Base-by-base conservation (phyloP, 176 grass and related monocot species). In the Bonia amplexicaulis region DNA sequence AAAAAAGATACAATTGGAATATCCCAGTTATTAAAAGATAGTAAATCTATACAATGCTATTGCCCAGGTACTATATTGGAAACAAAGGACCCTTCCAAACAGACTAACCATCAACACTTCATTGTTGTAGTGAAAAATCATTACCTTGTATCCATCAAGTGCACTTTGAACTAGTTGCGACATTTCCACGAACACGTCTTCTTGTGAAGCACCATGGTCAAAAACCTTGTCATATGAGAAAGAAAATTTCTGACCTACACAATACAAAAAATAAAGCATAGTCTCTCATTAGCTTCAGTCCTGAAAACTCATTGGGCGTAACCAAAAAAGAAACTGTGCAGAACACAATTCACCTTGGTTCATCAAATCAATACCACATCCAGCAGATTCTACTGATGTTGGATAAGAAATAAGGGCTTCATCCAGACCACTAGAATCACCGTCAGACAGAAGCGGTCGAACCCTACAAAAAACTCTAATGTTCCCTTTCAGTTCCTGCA, bases 181-280 rank as follows among this genome's bases (percentile, higher is more conserved):
- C 74, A 99, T 96, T 92, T 99, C 97, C 61, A 96, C 84, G 80
- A 96, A 99, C 51, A 96, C 93, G 16, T 99, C 97, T 70, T 92
- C 89, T 76, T 99, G 97, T 16, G 90, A 99, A 76, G 97, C 87
- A 54, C 78, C 77, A 4, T 87, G 90, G 41, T 78, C 85, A 66
- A 99, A 99, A 63, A 99, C 97, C 82, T 95, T 95, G 57, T 99
- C 97, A 85, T 96, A 99, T 47, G 93, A 90, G 66, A 99, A 99
- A 13, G 91, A 92, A 67, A 88, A 83, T 47, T 91, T 92, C 55
- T 94, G 91, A 67, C 83, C 93, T 99, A 72, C 13, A 91, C 20
- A 88, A 74, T 23, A 37, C 37, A 68, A 29, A 84, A 87, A 80
- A 80, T 63, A 87, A 37, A 17, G 2, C 12, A 58, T 26, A 46